phyloP scores from a whole-genome alignment of 208 protist species.

The Leishmania aethiopica region DNA sequence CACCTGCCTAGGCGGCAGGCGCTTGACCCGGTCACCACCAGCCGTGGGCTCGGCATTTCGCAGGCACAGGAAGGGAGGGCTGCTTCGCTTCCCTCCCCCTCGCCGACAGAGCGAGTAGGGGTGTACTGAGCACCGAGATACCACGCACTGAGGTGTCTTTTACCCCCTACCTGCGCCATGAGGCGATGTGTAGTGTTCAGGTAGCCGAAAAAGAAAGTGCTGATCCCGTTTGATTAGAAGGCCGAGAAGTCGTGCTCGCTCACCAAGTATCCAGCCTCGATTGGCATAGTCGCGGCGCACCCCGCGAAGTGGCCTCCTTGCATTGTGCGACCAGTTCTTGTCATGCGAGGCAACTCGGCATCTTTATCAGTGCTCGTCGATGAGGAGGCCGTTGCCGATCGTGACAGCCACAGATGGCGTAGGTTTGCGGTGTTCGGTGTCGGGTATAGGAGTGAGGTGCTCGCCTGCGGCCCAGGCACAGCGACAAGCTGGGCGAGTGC shows the following conservation, averaged over 20 bases:
- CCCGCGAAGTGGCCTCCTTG: too few relatives aligned
- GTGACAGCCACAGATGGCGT: background rate
- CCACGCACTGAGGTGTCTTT: background rate
- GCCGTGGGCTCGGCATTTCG: background rate
- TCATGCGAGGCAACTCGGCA: background rate
- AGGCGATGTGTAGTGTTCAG: background rate
- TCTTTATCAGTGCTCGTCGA: background rate
- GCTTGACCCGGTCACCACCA: background rate
- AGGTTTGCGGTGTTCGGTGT: background rate
- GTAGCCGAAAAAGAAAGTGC: background rate
- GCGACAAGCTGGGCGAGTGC: conserved; percentile 15
- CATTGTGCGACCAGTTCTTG: too few relatives aligned
- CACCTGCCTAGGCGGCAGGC: background rate
- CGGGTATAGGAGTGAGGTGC: conserved; percentile 22
- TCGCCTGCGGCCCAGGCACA: conserved; percentile 5
- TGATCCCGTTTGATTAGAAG: background rate
- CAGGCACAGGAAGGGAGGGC: background rate
- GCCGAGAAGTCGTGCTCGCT: conserved; percentile 23
- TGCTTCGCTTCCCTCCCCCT: background rate
- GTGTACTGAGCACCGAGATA: too few relatives aligned
- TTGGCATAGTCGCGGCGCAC: background rate
- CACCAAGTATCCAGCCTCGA: conserved; percentile 14
- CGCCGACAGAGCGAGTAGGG: too few relatives aligned
- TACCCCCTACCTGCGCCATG: background rate
- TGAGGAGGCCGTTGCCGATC: background rate